Evolutionary conservation across 2,329 filamentous ascomycete species (phyloP).

Genomic region (Arthrobotrys sphaeroides): DNA sequence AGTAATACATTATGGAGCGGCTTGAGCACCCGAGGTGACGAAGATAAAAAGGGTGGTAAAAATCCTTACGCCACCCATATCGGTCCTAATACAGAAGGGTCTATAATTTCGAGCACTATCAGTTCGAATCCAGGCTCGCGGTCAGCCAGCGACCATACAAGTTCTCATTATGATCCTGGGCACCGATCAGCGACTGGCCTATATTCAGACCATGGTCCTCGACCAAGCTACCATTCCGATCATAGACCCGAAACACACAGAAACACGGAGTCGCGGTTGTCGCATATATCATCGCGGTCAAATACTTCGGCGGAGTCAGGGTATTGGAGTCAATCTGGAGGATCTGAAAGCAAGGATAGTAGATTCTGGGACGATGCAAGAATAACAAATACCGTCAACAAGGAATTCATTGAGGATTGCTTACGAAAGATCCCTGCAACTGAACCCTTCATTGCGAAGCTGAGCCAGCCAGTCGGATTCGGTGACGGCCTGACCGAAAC

Average conservation of each 20-base stretch:
- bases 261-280: conserved; percentile 37
- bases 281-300: conserved; percentile 36
- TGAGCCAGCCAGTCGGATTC: conserved; percentile 73
- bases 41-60: background rate
- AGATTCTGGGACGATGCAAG: conserved; percentile 47
- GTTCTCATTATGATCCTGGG: background rate
- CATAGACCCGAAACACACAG: conserved; percentile 7
- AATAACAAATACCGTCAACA: conserved; percentile 40
- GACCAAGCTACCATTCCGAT: conserved; percentile 38
- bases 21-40: conserved; percentile 1
- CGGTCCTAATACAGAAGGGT: background rate
- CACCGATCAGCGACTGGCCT: background rate
- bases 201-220: background rate
- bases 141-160: conserved; percentile 8
- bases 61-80: conserved; percentile 32
- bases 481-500: conserved; percentile 75
- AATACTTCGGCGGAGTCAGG: conserved; percentile 30
- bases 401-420: conserved; percentile 41
- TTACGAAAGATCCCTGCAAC: conserved; percentile 20
- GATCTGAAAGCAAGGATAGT: conserved; percentile 34
- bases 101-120: conserved; percentile 35
- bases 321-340: conserved; percentile 18
- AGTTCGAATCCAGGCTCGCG: conserved; percentile 30
- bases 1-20: conserved; percentile 44
- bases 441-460: conserved; percentile 59